Evolutionary conservation across 495 filamentous ascomycete genomes (phyloP).

Genomic region (Xanthoparmelia taractica): DNA sequence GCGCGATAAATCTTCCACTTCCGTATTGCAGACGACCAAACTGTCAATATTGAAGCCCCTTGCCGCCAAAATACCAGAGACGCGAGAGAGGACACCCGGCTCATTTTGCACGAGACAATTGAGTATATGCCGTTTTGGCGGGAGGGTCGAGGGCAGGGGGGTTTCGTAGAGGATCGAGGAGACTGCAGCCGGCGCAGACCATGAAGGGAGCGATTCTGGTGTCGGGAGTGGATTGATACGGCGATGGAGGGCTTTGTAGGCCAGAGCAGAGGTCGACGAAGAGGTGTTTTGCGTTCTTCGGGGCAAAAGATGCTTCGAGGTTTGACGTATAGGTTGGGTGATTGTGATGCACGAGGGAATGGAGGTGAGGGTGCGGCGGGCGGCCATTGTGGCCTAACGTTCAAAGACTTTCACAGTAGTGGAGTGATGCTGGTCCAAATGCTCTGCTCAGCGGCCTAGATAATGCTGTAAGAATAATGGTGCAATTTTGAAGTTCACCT

Average conservation of each 20-base stretch:
- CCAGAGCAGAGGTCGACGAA: slow-evolving; percentile 84
- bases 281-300: slow-evolving; percentile 31
- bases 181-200: slow-evolving; percentile 92
- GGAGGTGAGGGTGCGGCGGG: slow-evolving; percentile 18
- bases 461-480: not conserved
- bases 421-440: not conserved
- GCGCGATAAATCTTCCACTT: slow-evolving; percentile 92
- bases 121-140: slow-evolving; percentile 88
- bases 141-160: slow-evolving; percentile 69
- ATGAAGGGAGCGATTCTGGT: slow-evolving; percentile 63
- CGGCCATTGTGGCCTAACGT: slow-evolving; percentile 21
- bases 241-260: slow-evolving; percentile 95
- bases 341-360: slow-evolving; percentile 16
- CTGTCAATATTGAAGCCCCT: slow-evolving; percentile 99
- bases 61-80: slow-evolving; percentile 92
- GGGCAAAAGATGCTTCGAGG: slow-evolving; percentile 13
- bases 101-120: slow-evolving; percentile 99
- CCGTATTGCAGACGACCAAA: slow-evolving; percentile 92
- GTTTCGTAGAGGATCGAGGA: slow-evolving; percentile 99
- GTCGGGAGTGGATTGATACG: slow-evolving; percentile 76
- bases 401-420: not conserved
- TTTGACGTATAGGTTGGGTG: slow-evolving; percentile 11
- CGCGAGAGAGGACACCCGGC: slow-evolving; percentile 89
- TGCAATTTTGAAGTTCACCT: not conserved
- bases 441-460: not conserved